A percentile compares a stretch with the other conserved stretches of the same genome.
phyloP scores from a whole-genome alignment of 208 protist genomes.

The Trypanosoma lewisi region DNA sequence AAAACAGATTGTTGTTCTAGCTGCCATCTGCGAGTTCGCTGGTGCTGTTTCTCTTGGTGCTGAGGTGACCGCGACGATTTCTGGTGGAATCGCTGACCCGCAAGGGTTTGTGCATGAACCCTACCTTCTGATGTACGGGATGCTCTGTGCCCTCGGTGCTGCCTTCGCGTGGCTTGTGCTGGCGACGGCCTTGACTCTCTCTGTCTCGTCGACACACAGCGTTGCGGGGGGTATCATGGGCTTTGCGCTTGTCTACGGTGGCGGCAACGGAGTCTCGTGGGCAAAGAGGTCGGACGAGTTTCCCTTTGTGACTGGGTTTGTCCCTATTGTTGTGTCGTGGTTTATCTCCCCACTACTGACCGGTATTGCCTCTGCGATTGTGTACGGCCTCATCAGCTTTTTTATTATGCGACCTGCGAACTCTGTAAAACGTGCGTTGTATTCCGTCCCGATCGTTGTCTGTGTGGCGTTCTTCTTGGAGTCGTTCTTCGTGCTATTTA shows the following conservation, averaged over 20 bases:
- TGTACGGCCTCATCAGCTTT: slow-evolving; percentile 49
- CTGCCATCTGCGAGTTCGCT: slow-evolving; percentile 77
- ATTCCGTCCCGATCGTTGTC: slow-evolving; percentile 64
- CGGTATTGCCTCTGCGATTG: slow-evolving; percentile 47
- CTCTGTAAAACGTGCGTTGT: slow-evolving; percentile 50
- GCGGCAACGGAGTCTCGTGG: slow-evolving; percentile 51
- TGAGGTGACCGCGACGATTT: slow-evolving; percentile 78
- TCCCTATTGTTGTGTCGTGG: slow-evolving; percentile 75
- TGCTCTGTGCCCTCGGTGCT: slow-evolving; percentile 65
- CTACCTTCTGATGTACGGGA: slow-evolving; percentile 84
- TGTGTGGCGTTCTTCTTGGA: slow-evolving; percentile 74
- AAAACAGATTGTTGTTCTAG: slow-evolving; percentile 71
- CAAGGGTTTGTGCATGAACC: slow-evolving; percentile 49
- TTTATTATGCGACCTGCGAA: slow-evolving; percentile 60
- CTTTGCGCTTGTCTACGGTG: slow-evolving; percentile 79
- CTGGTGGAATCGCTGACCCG: slow-evolving; percentile 66
- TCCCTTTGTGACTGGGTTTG: slow-evolving; percentile 70
- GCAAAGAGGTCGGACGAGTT: slow-evolving; percentile 51
- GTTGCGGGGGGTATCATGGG: slow-evolving; percentile 79
- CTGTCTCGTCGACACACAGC: slow-evolving; percentile 81
- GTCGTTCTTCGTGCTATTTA: slow-evolving; percentile 78
- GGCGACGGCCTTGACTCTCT: slow-evolving; percentile 61
- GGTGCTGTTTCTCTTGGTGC: slow-evolving; percentile 69
- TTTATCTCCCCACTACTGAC: slow-evolving; percentile 80
- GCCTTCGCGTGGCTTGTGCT: slow-evolving; percentile 68